Conservation (phyloP, 192 early-diverging fungal genomes). For the Coemansia sp. region DNA sequence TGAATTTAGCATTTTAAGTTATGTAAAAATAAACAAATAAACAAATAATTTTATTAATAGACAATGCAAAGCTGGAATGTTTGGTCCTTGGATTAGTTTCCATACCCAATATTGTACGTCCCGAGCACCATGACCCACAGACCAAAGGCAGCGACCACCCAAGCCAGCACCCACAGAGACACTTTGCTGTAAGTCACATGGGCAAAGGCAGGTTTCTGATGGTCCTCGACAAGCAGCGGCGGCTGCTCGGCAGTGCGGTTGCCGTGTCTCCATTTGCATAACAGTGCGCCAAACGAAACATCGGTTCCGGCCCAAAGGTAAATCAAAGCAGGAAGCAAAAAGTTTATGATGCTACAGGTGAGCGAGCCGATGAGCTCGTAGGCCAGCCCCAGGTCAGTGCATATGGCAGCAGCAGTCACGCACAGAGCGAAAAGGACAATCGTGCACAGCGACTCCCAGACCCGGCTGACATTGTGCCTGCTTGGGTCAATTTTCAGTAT, state of each 20-base stretch:
- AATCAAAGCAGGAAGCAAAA: constrained; percentile 33
- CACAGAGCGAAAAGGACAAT: constrained; percentile 25
- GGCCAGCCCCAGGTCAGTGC: constrained; percentile 37
- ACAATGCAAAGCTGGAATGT: neutral
- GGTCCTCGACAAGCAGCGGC: constrained; percentile 2
- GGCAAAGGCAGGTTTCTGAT: neutral
- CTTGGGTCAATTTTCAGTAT: constrained; percentile 34
- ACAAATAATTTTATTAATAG: neutral
- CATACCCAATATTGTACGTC: constrained; percentile 24
- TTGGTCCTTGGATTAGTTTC: neutral
- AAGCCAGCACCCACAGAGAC: constrained; percentile 25
- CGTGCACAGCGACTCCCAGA: constrained; percentile 25
- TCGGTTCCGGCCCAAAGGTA: constrained; percentile 42
- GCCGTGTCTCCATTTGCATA: neutral
- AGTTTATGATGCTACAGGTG: constrained; percentile 36
- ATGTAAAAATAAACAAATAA: neutral
- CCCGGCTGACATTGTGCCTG: constrained; percentile 15
- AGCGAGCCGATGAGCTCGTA: constrained; percentile 44
- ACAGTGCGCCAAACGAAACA: constrained; percentile 11
- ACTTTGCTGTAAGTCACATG: neutral
- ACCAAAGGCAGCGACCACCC: constrained; percentile 30
- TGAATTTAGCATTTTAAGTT: neutral
- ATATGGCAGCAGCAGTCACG: constrained; percentile 13
- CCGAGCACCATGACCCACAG: constrained; percentile 46
- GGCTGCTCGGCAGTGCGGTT: neutral